Evolutionary conservation across 163 green algal species (phyloP).

Genomic region (Prototheca cutis): DNA sequence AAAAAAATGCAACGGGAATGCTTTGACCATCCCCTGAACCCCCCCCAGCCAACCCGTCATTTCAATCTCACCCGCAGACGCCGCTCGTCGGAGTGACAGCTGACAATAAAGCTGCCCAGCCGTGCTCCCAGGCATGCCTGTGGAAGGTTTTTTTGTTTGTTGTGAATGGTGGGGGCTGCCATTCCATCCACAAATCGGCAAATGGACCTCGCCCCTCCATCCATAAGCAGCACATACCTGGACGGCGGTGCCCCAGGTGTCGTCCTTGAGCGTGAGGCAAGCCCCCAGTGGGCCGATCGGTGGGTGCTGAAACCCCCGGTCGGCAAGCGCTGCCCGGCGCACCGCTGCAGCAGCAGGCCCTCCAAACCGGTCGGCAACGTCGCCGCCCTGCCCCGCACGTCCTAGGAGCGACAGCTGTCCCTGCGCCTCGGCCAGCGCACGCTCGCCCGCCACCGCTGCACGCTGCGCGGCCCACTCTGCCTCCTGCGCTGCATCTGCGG

Average conservation of each 20-base stretch:
- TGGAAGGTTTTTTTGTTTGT: no score
- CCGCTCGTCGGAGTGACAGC: not conserved
- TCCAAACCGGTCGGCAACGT: conserved; percentile 5
- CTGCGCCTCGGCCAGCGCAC: not conserved
- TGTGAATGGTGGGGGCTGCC: no score
- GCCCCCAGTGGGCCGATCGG: conserved; percentile 26
- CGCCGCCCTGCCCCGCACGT: not conserved
- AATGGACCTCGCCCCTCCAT: no score
- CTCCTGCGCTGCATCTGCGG: not conserved
- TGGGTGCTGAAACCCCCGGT: no score
- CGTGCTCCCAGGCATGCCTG: not conserved
- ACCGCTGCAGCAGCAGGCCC: not conserved
- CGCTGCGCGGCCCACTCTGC: not conserved
- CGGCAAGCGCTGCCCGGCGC: no score
- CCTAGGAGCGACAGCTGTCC: not conserved
- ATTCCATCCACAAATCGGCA: no score
- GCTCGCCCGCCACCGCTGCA: not conserved
- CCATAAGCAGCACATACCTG: no score
- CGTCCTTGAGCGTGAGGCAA: conserved; percentile 21
- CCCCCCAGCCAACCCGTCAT: no score
- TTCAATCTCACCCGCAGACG: no score
- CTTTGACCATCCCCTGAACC: no score
- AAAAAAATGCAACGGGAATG: no score
- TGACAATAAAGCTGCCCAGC: not conserved
- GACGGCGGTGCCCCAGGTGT: conserved; percentile 22